Base-by-base conservation (phyloP, 2,329 filamentous ascomycete genomes). In the Colletotrichum sublineola region DNA sequence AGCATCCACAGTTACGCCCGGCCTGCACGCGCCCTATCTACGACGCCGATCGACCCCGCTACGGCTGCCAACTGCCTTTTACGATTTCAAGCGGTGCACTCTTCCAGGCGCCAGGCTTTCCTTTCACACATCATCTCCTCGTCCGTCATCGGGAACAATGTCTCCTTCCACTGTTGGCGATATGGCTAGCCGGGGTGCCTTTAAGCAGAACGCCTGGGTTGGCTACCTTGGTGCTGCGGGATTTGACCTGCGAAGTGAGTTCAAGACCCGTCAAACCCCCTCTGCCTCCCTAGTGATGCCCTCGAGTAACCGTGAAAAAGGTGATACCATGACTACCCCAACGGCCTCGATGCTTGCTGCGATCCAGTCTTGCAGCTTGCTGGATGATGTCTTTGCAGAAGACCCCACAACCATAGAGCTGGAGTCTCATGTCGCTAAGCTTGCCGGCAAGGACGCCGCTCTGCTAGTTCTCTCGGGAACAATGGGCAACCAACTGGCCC, bases 401-500 rank as follows among this genome's bases (percentile, higher is more conserved):
- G 95, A 97, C 77, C 85, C 89, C 0, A 94, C 92, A 0, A 98
- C 96, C 1, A 90, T 88, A 63, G 86, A 89, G 33, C 89, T 98
- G 52, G 93, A 98, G 81, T 83, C 87, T 57, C 91, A 93, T 80
- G 87, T 97, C 56, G 94, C 94, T 24, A 79, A 87, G 42, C 87
- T 97, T 4, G 89, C 94, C 0, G 90, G 90, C 76, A 95, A 97
- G 77, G 92, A 95, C 77, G 90, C 90, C 9, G 93, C 89, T 0
- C 86, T 98, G 5, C 91, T 97, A 66, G 94, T 97, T 67, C 86
- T 97, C 71, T 96, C 94, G 0, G 96, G 96, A 4, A 97, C 95
- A 5, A 97, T 97, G 95, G 95, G 94, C 52, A 98, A 98, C 82
- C 95, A 97, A 80, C 86, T 98, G 24, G 92, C 93, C 0, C 87